A percentile compares a stretch with the other conserved stretches of the same genome.
Conservation (phyloP, 2,329 filamentous ascomycete genomes). For the Beauveria caledonica region DNA sequence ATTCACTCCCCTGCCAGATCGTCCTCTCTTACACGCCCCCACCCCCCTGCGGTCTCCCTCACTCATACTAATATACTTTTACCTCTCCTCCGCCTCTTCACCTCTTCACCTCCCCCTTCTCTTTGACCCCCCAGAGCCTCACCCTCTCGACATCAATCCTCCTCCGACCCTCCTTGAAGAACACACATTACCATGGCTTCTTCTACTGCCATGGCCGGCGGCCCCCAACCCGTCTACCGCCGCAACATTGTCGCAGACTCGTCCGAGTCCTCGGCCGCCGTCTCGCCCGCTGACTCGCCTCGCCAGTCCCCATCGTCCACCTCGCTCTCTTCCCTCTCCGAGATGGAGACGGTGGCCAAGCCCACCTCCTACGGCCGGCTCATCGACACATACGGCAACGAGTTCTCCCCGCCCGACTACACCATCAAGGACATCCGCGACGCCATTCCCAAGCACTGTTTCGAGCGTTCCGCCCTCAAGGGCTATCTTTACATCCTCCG, state of each 20-base stretch:
- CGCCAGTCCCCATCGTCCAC: constrained; percentile 68
- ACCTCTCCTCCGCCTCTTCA: not conserved
- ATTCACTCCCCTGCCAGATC: constrained; percentile 5
- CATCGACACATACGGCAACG: constrained; percentile 87
- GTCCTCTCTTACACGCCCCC: constrained; percentile 10
- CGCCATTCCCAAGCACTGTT: constrained; percentile 97
- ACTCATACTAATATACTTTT: not conserved
- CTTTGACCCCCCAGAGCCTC: not conserved
- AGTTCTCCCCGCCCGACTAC: constrained; percentile 88
- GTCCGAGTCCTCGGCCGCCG: constrained; percentile 46
- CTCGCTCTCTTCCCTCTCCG: constrained; percentile 83
- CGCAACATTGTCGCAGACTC: constrained; percentile 41
- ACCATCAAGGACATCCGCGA: constrained; percentile 96
- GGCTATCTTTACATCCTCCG: constrained; percentile 78
- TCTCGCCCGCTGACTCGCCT: constrained; percentile 52
- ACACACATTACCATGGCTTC: constrained; percentile 35
- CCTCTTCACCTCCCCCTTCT: not conserved
- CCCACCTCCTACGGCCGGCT: constrained; percentile 53
- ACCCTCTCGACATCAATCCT: constrained; percentile 5
- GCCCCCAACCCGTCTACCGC: constrained; percentile 35
- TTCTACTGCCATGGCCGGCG: constrained; percentile 32
- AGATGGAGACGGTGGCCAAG: constrained; percentile 41
- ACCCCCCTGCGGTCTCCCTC: constrained; percentile 10
- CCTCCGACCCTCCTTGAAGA: not conserved
- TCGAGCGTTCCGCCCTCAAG: constrained; percentile 68